phyloP scores from a whole-genome alignment of 2,329 filamentous ascomycete genomes.

The Fusarium phyllophilum region DNA sequence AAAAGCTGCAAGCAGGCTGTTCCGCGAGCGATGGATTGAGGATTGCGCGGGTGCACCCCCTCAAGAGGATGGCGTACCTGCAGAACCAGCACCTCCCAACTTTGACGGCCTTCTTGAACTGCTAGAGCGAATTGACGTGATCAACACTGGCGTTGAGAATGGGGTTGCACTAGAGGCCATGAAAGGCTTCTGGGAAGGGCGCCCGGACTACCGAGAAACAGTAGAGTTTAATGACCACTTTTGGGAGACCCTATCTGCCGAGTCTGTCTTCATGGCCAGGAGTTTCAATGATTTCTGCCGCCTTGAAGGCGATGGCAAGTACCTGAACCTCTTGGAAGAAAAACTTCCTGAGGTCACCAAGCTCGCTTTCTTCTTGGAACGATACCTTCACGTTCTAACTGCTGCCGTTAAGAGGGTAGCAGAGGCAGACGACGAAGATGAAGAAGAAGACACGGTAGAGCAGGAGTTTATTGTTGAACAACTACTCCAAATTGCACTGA shows the following conservation, averaged over 20 bases:
- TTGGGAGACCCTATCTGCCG: slow-evolving; percentile 84
- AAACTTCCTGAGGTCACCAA: slow-evolving; percentile 96
- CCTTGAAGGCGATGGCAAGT: slow-evolving; percentile 76
- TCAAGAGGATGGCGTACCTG: slow-evolving; percentile 66
- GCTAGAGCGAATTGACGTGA: slow-evolving; percentile 91
- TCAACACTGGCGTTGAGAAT: slow-evolving; percentile 88
- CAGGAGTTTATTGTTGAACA: slow-evolving; percentile 97
- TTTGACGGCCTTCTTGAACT: slow-evolving; percentile 89
- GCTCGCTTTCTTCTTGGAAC: slow-evolving; percentile 86
- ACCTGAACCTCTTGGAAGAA: slow-evolving; percentile 82
- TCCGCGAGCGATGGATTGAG: slow-evolving; percentile 97
- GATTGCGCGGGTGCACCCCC: slow-evolving; percentile 81
- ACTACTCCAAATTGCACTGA: slow-evolving; percentile 88
- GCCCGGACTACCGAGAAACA: slow-evolving; percentile 81
- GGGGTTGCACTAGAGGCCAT: slow-evolving; percentile 94
- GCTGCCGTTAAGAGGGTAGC: slow-evolving; percentile 70
- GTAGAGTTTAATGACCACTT: slow-evolving; percentile 78
- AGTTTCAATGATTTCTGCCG: slow-evolving; percentile 96
- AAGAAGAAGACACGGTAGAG: slow-evolving; percentile 86
- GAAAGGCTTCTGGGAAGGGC: slow-evolving; percentile 94
- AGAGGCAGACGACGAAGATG: slow-evolving; percentile 63
- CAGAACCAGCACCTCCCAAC: slow-evolving; percentile 70
- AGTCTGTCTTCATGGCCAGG: slow-evolving; percentile 88
- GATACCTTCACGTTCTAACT: slow-evolving; percentile 77
- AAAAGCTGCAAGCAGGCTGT: slow-evolving; percentile 89